Evolutionary conservation across 2,329 filamentous ascomycete species (phyloP), one percentile per base, ranked within the genome.

Genomic region (Rutstroemia sp.): DNA sequence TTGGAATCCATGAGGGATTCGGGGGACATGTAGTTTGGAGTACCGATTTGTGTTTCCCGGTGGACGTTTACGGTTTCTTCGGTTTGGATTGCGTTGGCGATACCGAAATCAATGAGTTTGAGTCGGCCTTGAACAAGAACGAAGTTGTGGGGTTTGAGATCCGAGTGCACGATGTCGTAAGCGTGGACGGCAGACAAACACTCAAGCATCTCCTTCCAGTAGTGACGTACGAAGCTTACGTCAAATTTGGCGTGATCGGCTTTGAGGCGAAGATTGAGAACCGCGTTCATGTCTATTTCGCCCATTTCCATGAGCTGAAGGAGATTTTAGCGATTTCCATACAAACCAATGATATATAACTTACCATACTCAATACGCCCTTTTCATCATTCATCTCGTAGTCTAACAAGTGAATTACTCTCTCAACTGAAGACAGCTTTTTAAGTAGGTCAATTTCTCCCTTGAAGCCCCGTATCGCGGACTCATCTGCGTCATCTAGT

Each of bases 171-270:
- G 61, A 99, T 92, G 68, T 96, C 91, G 69, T 87, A 80, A 12
- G 87, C 82, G 69, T 99, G 94, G 1, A 99, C 91, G 0, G 92
- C 83, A 63, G 89, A 83, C 5, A 99, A 83, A 69, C 94, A 97
- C 71, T 96, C 91, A 17, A 99, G 84, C 94, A 99, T 99, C 73
- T 99, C 94, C 71, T 95, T 94, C 94, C 94, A 99, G 76, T 96
- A 96, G 73, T 89, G 95, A n/a, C 94, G 87, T 12, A 94, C 90
- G 70, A 97, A 96, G 53, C 87, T 88, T 1, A 89, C 80, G 68
- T 99, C 94, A 59, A 99, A 87, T 58, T 79, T 82, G 41, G 88
- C 82, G 54, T 87, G 82, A 59, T 91, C 86, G 0, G 78, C 81
- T 66, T 85, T 89, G 65, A 89, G 76, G 9, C 85, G 83, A 61